A percentile compares a stretch with the other conserved stretches of the same genome.
Conservation (phyloP, 2,329 filamentous ascomycete species). For the Colletotrichum viniferum region DNA sequence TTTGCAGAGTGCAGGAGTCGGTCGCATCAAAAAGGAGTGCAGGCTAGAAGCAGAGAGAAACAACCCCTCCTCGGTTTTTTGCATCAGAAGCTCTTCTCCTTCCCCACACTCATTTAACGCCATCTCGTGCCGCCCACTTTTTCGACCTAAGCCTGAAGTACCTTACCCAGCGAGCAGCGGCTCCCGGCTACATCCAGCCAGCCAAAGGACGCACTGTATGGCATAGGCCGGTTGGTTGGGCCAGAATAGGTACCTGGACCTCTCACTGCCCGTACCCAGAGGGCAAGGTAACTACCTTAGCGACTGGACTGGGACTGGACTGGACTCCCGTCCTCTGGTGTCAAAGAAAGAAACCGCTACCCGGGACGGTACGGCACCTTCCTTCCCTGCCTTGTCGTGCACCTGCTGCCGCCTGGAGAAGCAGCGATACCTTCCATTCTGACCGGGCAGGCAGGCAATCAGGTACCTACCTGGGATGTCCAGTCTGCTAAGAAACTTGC, state of each 20-base stretch:
- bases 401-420: neutral
- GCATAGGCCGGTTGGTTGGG: neutral
- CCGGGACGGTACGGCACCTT: neutral
- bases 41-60: conserved; percentile 13
- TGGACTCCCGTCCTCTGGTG: neutral
- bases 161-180: neutral
- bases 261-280: neutral
- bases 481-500: neutral
- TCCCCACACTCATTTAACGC: conserved; percentile 22
- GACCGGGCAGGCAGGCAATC: neutral
- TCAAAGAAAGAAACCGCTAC: neutral
- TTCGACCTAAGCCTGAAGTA: neutral
- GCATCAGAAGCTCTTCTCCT: conserved; percentile 6
- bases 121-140: neutral
- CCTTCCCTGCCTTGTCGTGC: neutral
- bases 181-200: neutral
- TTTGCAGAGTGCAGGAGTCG: neutral
- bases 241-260: neutral
- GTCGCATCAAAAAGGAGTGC: neutral
- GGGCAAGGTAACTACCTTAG: neutral
- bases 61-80: conserved; percentile 12
- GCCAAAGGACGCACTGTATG: neutral
- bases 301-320: neutral
- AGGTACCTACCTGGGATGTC: neutral
- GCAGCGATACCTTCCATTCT: neutral